phyloP scores from a whole-genome alignment of 768 basidiomycete genomes.

The Punctularia strigosozonata region DNA sequence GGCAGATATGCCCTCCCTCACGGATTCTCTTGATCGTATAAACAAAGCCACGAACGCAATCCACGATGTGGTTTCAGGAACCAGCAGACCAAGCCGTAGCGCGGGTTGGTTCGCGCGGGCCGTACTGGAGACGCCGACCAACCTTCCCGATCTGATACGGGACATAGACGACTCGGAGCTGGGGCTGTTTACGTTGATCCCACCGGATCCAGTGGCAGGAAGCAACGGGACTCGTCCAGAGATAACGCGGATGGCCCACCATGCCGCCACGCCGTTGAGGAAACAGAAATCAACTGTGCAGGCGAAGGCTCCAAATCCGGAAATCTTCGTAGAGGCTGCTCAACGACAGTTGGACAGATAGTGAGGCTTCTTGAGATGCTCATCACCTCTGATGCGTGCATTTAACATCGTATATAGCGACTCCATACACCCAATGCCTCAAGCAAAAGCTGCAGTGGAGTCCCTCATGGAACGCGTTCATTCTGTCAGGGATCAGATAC shows the following conservation, averaged over 20 bases:
- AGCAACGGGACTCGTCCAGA: slow-evolving; percentile 20
- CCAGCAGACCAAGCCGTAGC: no score
- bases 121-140: slow-evolving; percentile 45
- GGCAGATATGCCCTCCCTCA: no score
- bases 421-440: slow-evolving; percentile 37
- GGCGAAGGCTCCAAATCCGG: slow-evolving; percentile 46
- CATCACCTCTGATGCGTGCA: slow-evolving; percentile 1
- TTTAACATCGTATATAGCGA: slow-evolving; percentile 25
- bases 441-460: slow-evolving; percentile 28
- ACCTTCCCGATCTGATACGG: slow-evolving; percentile 67
- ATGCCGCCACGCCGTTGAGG: slow-evolving; percentile 59
- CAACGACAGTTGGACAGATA: slow-evolving; percentile 69
- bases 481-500: slow-evolving; percentile 24
- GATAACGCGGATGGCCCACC: slow-evolving; percentile 53
- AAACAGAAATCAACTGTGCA: slow-evolving; percentile 30
- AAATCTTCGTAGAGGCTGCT: slow-evolving; percentile 66
- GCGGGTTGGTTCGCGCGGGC: slow-evolving; percentile 66
- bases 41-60: no score
- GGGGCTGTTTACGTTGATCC: slow-evolving; percentile 58
- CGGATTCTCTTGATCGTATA: no score
- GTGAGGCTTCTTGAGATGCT: slow-evolving; percentile 28
- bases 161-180: slow-evolving; percentile 70
- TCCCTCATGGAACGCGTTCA: slow-evolving; percentile 27
- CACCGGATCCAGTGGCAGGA: no score
- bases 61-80: no score